Evolutionary conservation across 495 filamentous ascomycete species (phyloP).

Genomic region (Collariella sp.): DNA sequence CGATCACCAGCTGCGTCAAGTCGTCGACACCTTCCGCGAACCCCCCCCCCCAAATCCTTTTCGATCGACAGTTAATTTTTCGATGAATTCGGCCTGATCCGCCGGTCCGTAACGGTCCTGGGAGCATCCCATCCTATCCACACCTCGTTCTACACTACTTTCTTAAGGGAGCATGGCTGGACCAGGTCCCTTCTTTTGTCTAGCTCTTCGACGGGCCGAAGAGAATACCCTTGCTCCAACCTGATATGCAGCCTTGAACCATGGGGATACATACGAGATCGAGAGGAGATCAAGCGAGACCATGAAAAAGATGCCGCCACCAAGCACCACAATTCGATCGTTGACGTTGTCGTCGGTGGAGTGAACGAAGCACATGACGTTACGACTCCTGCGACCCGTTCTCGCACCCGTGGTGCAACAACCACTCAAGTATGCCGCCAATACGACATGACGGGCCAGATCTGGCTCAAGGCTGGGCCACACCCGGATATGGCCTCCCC

Average conservation of each 20-base stretch:
- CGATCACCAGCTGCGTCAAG: not conserved
- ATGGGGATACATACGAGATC: too few species aligned
- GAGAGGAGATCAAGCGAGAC: too few species aligned
- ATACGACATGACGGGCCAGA: slow-evolving; percentile 16
- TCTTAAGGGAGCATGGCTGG: not conserved
- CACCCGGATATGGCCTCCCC: slow-evolving; percentile 14
- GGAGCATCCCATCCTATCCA: not conserved
- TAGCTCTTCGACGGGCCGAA: not conserved
- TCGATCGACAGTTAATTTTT: not conserved
- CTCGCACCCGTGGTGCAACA: slow-evolving; percentile 12
- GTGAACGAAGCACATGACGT: slow-evolving; percentile 22
- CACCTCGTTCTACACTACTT: not conserved
- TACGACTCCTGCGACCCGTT: slow-evolving; percentile 21
- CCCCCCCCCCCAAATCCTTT: too few species aligned
- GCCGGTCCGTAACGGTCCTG: slow-evolving; percentile 7
- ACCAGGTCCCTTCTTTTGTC: not conserved
- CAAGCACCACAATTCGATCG: not conserved
- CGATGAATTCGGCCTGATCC: slow-evolving; percentile 13
- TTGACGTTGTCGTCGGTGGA: slow-evolving; percentile 2
- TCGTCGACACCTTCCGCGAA: slow-evolving; percentile 1
- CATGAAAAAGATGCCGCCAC: too few species aligned
- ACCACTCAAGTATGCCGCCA: slow-evolving; percentile 2
- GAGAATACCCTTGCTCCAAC: not conserved
- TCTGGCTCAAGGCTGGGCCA: slow-evolving; percentile 12
- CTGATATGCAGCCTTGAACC: too few species aligned